Percentiles rank a stretch among this genome's conserved stretches.
Evolutionary conservation across 2,329 filamentous ascomycete species (phyloP).

Genomic region (Coleophoma eucalyptorum): DNA sequence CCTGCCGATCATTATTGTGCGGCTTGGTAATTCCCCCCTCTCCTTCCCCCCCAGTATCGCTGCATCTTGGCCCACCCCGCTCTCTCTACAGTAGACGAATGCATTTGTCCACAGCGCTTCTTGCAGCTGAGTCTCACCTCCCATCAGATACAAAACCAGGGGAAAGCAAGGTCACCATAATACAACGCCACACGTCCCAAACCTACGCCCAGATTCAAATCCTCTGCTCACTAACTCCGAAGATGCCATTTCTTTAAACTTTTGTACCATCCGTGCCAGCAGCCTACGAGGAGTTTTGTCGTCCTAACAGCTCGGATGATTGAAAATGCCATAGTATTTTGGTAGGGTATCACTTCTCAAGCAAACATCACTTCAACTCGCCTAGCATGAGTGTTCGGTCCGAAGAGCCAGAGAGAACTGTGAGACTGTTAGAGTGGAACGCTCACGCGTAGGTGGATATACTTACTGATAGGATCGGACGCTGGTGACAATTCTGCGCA

Average conservation of each 20-base stretch:
- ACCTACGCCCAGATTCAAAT: not conserved
- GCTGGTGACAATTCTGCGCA: constrained; percentile 86
- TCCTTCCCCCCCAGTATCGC: too few relatives aligned
- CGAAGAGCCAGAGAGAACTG: constrained; percentile 87
- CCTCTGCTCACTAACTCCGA: not conserved
- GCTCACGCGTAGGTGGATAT: not conserved
- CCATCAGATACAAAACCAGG: not conserved
- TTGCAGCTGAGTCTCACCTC: not conserved
- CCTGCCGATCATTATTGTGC: too few relatives aligned
- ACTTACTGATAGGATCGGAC: constrained; percentile 84
- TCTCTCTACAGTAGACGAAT: too few relatives aligned
- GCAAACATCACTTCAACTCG: constrained; percentile 61
- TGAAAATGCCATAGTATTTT: not conserved
- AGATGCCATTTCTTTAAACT: not conserved
- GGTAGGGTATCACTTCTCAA: not conserved
- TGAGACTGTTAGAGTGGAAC: constrained; percentile 13
- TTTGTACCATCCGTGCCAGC: not conserved
- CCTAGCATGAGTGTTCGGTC: constrained; percentile 82
- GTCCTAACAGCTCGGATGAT: too few relatives aligned
- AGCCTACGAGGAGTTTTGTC: not conserved
- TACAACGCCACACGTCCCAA: not conserved
- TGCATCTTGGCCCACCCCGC: too few relatives aligned
- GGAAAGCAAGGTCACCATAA: not conserved
- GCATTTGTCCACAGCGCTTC: not conserved
- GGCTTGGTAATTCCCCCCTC: too few relatives aligned